A percentile compares a stretch with the other conserved stretches of the same genome.
These are phyloP conservation scores for Yamadazyma taylorii DNA, from an alignment of 1,139 yeast genomes.

Conservation along the genomic window DNA sequence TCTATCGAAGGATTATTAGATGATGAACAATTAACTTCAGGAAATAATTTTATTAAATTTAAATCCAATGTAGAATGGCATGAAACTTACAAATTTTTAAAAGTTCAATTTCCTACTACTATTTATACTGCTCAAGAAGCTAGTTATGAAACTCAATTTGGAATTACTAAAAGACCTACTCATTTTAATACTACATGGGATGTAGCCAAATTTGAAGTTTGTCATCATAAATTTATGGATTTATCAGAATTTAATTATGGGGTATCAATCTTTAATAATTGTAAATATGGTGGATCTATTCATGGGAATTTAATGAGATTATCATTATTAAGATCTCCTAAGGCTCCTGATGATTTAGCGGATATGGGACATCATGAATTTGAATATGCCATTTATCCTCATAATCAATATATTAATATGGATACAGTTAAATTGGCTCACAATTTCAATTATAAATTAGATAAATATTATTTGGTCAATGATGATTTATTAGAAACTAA, in stretches of 20 bases:
- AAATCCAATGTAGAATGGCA: conserved; percentile 80
- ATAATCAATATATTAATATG: conserved; percentile 60
- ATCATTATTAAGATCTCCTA: conserved; percentile 79
- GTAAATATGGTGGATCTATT: conserved; percentile 87
- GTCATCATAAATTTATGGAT: conserved; percentile 93
- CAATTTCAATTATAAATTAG: conserved; percentile 69
- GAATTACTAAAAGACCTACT: conserved; percentile 86
- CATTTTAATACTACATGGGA: conserved; percentile 96
- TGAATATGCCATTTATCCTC: conserved; percentile 84
- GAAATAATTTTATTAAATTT: conserved; percentile 48
- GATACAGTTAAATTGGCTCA: conserved; percentile 74
- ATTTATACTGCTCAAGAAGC: conserved; percentile 69
- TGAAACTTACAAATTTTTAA: conserved; percentile 82
- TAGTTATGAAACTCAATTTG: conserved; percentile 90
- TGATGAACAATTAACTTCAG: conserved; percentile 26
- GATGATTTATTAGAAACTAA: conserved; percentile 8
- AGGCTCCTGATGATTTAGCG: conserved; percentile 88
- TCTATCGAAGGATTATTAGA: conserved; percentile 60
- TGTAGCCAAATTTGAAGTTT: conserved; percentile 92
- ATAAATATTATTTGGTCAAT: conserved; percentile 13
- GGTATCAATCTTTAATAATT: conserved; percentile 79
- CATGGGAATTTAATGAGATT: conserved; percentile 88
- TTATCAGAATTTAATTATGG: conserved; percentile 85
- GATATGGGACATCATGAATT: conserved; percentile 89
- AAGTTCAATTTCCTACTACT: conserved; percentile 92